These are phyloP conservation scores for Clavispora fructus DNA, from an alignment of 805 yeast species.

Conservation along the genomic window DNA sequence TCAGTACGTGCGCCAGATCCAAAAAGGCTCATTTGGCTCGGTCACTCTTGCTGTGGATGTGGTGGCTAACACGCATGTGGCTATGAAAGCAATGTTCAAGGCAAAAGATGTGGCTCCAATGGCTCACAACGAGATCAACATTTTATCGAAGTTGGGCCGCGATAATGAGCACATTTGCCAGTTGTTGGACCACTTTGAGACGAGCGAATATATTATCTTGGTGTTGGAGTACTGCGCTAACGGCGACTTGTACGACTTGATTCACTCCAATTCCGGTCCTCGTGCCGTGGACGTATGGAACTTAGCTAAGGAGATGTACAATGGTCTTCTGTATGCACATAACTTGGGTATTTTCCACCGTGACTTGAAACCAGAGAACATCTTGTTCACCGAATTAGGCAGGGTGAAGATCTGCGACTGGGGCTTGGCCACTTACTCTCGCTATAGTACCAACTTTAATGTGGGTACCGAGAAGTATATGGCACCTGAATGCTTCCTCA, in stretches of 20 bases:
- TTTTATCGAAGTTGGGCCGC: slow-evolving; percentile 33
- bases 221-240: slow-evolving; percentile 62
- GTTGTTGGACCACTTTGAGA: slow-evolving; percentile 53
- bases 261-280: slow-evolving; percentile 21
- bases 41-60: slow-evolving; percentile 50
- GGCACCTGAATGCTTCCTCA: slow-evolving; percentile 47
- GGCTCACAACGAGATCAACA: slow-evolving; percentile 51
- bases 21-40: slow-evolving; percentile 58
- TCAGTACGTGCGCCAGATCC: slow-evolving; percentile 39
- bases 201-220: slow-evolving; percentile 45
- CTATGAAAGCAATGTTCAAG: slow-evolving; percentile 51
- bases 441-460: slow-evolving; percentile 25
- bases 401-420: slow-evolving; percentile 64
- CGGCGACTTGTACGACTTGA: slow-evolving; percentile 65
- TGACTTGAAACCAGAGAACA: slow-evolving; percentile 71
- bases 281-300: slow-evolving; percentile 25
- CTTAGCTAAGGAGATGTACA: slow-evolving; percentile 45
- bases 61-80: slow-evolving; percentile 31
- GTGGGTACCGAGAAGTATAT: slow-evolving; percentile 58
- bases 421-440: slow-evolving; percentile 53
- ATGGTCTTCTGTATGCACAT: slow-evolving; percentile 54
- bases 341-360: slow-evolving; percentile 58
- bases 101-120: slow-evolving; percentile 36
- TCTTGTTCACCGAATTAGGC: slow-evolving; percentile 47
- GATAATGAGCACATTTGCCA: slow-evolving; percentile 52